A percentile compares a stretch with the other conserved stretches of the same genome.
Evolutionary conservation across 2,329 filamentous ascomycete genomes (phyloP).

Genomic region (Trematosphaeria pertusa): DNA sequence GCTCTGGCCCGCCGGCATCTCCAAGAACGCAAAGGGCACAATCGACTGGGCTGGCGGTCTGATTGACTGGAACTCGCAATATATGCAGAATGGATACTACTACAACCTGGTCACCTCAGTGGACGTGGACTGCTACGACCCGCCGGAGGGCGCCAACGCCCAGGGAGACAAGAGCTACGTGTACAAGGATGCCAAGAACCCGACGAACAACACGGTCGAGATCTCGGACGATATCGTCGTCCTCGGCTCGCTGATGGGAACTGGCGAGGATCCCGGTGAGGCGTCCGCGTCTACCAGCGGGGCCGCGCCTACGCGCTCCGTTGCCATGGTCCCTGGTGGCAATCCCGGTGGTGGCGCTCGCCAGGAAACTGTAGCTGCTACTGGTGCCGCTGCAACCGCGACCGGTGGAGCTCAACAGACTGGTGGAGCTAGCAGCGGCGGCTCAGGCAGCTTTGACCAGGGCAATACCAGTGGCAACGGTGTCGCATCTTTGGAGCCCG

Average conservation of each 20-base stretch:
- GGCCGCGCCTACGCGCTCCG: constrained; percentile 36
- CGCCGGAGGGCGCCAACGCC: constrained; percentile 72
- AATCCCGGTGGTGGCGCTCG: constrained; percentile 58
- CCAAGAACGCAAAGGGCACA: constrained; percentile 81
- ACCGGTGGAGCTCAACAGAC: constrained; percentile 16
- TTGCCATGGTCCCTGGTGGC: constrained; percentile 63
- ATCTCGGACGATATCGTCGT: constrained; percentile 78
- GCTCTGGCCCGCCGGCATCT: constrained; percentile 90
- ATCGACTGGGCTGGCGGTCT: constrained; percentile 89
- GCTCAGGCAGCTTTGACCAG: constrained; percentile 32
- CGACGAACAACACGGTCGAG: constrained; percentile 75
- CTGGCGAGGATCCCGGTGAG: constrained; percentile 72
- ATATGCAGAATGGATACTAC: constrained; percentile 91
- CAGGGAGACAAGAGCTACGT: constrained; percentile 72
- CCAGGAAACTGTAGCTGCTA: constrained; percentile 29
- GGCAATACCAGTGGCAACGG: constrained; percentile 15
- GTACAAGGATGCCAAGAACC: constrained; percentile 66
- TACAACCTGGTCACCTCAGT: constrained; percentile 81
- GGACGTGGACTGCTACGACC: constrained; percentile 84
- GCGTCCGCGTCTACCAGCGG: constrained; percentile 43
- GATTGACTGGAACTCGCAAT: constrained; percentile 83
- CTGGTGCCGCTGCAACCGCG: constrained; percentile 8
- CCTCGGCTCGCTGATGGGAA: constrained; percentile 80
- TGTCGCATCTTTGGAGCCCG: constrained; percentile 25
- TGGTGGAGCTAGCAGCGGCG: constrained; percentile 24